Evolutionary conservation across 805 yeast species (phyloP).

Genomic region (Saturnispora zaruensis): DNA sequence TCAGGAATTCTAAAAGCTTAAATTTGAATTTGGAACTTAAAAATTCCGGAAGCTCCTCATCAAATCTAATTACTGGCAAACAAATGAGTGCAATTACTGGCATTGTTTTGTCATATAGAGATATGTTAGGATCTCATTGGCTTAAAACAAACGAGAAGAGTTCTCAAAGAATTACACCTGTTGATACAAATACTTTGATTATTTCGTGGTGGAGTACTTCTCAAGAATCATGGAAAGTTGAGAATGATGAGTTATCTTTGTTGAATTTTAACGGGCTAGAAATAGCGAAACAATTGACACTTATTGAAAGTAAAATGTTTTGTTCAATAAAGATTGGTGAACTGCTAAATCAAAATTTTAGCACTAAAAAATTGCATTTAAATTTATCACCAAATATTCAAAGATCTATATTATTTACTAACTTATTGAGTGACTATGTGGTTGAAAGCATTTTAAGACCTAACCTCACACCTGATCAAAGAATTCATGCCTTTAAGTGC

Average conservation of each 20-base stretch:
- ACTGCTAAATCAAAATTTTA: constrained; percentile 53
- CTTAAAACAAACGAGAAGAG: constrained; percentile 11
- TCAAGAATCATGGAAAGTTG: constrained; percentile 50
- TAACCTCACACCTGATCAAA: constrained; percentile 35
- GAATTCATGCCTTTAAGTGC: constrained; percentile 48
- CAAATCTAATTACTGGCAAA: constrained; percentile 26
- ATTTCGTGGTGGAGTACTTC: constrained; percentile 42
- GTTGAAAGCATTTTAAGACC: constrained; percentile 60
- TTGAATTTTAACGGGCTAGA: constrained; percentile 61
- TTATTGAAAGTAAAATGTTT: constrained; percentile 61
- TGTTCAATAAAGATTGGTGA: constrained; percentile 58
- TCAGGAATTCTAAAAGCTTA: constrained; percentile 21
- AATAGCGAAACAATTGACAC: constrained; percentile 66
- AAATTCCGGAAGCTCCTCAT: constrained; percentile 17
- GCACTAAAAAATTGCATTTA: constrained; percentile 49
- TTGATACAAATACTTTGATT: constrained; percentile 30
- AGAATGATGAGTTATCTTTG: constrained; percentile 43
- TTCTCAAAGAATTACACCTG: constrained; percentile 15
- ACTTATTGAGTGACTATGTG: constrained; percentile 62
- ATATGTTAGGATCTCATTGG: constrained; percentile 44
- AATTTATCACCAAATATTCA: constrained; percentile 57
- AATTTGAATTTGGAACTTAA: constrained; percentile 25
- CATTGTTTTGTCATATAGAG: constrained; percentile 44
- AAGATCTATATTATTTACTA: constrained; percentile 57
- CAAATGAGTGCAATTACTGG: constrained; percentile 40